These are phyloP conservation scores for Sugiyamaella valdiviana DNA, from an alignment of 805 yeast species.

Conservation along the genomic window DNA sequence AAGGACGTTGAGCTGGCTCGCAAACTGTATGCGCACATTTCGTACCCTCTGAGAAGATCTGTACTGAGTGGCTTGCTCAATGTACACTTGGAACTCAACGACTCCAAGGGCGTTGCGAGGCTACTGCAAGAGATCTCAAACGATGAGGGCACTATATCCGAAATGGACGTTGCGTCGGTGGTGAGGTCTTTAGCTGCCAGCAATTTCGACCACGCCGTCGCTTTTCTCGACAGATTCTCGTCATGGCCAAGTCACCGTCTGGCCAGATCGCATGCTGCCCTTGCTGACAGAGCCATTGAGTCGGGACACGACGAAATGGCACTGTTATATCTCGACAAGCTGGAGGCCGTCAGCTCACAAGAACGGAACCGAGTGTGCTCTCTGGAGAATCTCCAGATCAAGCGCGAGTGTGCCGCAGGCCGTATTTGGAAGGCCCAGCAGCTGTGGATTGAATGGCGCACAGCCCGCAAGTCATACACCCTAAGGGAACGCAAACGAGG, in stretches of 20 bases:
- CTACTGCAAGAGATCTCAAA: conserved; percentile 18
- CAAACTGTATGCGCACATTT: conserved; percentile 10
- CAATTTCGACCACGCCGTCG: conserved; percentile 10
- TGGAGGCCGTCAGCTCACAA: background rate
- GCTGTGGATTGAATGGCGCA: background rate
- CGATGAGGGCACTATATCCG: conserved; percentile 1
- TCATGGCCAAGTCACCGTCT: background rate
- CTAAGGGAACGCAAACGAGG: background rate
- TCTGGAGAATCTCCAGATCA: background rate
- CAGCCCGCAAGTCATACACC: background rate
- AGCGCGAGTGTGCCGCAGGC: background rate
- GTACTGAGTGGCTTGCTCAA: conserved; percentile 15
- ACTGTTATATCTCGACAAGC: conserved; percentile 5
- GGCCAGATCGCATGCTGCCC: conserved; percentile 15
- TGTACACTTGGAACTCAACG: conserved; percentile 18
- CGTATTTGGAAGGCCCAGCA: background rate
- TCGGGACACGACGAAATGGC: conserved; percentile 16
- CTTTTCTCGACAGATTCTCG: conserved; percentile 6
- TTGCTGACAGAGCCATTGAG: conserved; percentile 24
- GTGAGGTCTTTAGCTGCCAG: conserved; percentile 8
- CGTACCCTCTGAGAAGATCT: conserved; percentile 15
- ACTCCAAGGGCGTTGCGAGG: conserved; percentile 18
- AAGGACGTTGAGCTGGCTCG: conserved; percentile 14
- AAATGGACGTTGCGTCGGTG: conserved; percentile 12
- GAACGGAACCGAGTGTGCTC: background rate